These are phyloP conservation scores for Byssochlamys sp. DNA, from an alignment of 2,329 filamentous ascomycete species.

Conservation along the genomic window DNA sequence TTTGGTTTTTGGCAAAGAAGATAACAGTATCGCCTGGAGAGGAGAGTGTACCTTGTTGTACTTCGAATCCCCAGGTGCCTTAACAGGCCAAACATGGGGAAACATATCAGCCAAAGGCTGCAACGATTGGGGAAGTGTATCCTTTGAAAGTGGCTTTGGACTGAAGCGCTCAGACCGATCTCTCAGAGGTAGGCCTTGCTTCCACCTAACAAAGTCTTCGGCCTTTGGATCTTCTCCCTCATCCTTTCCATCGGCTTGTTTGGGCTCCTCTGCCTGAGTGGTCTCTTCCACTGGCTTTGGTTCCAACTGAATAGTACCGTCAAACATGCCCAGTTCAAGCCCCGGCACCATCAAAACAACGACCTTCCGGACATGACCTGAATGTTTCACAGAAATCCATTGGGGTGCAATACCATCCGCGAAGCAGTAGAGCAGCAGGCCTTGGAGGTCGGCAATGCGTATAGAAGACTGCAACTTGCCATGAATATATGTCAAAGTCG, in stretches of 20 bases:
- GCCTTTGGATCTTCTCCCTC: conserved; percentile 12
- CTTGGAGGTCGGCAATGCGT: conserved; percentile 50
- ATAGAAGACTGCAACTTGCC: conserved; percentile 47
- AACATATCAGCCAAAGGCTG: conserved; percentile 73
- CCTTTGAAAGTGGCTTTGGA: conserved; percentile 21
- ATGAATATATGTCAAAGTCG: conserved; percentile 44
- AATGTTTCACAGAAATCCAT: conserved; percentile 53
- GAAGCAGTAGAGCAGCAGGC: conserved; percentile 50
- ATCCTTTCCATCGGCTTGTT: conserved; percentile 5
- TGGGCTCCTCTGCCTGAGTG: conserved; percentile 1
- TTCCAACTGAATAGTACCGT: conserved; percentile 42
- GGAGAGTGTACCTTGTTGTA: conserved; percentile 77
- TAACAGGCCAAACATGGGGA: conserved; percentile 77
- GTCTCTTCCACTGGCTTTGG: conserved; percentile 9
- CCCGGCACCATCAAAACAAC: conserved; percentile 88
- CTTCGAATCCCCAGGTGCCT: conserved; percentile 75
- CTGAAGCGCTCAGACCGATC: conserved; percentile 25
- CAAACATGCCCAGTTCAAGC: conserved; percentile 82
- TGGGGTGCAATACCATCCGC: conserved; percentile 54
- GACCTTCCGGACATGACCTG: conserved; percentile 55
- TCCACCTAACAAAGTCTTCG: conserved; percentile 31
- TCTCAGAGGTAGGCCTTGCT: conserved; percentile 26
- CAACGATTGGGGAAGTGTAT: conserved; percentile 40
- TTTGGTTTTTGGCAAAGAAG: conserved; percentile 58
- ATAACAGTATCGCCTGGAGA: conserved; percentile 70